Conservation (phyloP, 2,329 filamentous ascomycete species). For the Fusarium vanettenii region DNA sequence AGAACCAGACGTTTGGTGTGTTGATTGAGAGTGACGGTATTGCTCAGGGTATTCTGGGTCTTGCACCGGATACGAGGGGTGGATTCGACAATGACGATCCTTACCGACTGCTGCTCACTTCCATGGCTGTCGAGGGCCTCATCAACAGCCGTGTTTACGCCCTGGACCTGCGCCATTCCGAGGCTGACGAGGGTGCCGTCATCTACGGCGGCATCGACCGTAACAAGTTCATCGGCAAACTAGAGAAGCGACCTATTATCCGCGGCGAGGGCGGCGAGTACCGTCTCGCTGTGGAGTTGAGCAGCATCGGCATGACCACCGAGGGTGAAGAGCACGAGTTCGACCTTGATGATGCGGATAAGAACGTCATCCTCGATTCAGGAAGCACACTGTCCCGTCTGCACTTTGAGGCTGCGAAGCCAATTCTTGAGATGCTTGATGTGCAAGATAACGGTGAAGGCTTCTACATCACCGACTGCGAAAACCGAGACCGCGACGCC, state of each 20-base stretch:
- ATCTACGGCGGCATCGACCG: conserved; percentile 66
- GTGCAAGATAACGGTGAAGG: conserved; percentile 54
- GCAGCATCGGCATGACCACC: conserved; percentile 47
- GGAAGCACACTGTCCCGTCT: conserved; percentile 63
- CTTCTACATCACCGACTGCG: conserved; percentile 59
- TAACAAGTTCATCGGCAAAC: conserved; percentile 61
- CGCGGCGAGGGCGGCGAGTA: conserved; percentile 49
- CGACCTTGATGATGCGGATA: conserved; percentile 45
- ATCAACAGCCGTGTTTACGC: conserved; percentile 64
- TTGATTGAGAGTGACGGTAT: conserved; percentile 58
- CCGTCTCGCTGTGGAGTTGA: conserved; percentile 51
- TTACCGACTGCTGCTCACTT: conserved; percentile 67
- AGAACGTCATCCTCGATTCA: conserved; percentile 62
- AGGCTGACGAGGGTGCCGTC: conserved; percentile 58
- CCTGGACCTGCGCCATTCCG: conserved; percentile 60
- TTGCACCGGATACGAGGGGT: conserved; percentile 56
- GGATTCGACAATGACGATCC: conserved; percentile 51
- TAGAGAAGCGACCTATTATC: conserved; percentile 58
- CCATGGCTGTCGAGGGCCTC: conserved; percentile 58
- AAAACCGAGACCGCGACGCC: conserved; percentile 48
- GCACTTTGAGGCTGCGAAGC: conserved; percentile 54
- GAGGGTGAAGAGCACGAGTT: conserved; percentile 36
- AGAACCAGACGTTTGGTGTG: conserved; percentile 63
- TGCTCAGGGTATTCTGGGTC: conserved; percentile 63
- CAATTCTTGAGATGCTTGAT: conserved; percentile 57